Evolutionary conservation across 345 rosid genomes (phyloP).

Genomic region (Bretschneidera sinensis): DNA sequence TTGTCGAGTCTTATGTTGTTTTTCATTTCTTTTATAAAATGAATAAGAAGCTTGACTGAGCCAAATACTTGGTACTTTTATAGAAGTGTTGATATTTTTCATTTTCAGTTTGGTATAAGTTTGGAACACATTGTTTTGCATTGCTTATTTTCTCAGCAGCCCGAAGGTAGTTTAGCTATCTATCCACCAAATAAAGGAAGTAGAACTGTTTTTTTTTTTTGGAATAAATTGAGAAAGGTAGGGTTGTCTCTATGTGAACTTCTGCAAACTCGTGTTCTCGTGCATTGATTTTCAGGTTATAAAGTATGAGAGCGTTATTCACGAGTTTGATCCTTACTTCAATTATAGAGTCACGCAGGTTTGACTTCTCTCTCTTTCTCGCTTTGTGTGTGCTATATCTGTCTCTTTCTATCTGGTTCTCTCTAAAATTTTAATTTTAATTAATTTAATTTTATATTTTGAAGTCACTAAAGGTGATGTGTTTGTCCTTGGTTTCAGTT

Average conservation of each 20-base stretch:
- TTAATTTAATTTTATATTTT: slow-evolving; percentile 8
- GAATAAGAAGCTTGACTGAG: too few relatives aligned
- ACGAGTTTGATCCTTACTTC: slow-evolving; percentile 98
- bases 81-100: too few relatives aligned
- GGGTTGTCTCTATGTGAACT: too few relatives aligned
- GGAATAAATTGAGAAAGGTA: too few relatives aligned
- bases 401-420: too few relatives aligned
- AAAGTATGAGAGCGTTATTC: slow-evolving; percentile 95
- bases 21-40: too few relatives aligned
- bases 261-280: slow-evolving; percentile 12
- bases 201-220: too few relatives aligned
- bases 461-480: background rate
- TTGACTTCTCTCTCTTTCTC: slow-evolving; percentile 16
- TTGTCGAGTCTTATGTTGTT: too few relatives aligned
- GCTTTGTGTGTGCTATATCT: background rate
- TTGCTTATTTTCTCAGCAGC: too few relatives aligned
- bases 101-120: too few relatives aligned
- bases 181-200: background rate
- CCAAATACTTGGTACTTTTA: too few relatives aligned
- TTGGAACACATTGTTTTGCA: too few relatives aligned
- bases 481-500: slow-evolving; percentile 57
- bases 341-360: slow-evolving; percentile 99
- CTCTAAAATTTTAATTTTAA: background rate
- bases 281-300: slow-evolving; percentile 63
- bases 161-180: background rate